Base-by-base conservation (phyloP, 805 yeast species). In the Vanderwaltozyma verrucispora region DNA sequence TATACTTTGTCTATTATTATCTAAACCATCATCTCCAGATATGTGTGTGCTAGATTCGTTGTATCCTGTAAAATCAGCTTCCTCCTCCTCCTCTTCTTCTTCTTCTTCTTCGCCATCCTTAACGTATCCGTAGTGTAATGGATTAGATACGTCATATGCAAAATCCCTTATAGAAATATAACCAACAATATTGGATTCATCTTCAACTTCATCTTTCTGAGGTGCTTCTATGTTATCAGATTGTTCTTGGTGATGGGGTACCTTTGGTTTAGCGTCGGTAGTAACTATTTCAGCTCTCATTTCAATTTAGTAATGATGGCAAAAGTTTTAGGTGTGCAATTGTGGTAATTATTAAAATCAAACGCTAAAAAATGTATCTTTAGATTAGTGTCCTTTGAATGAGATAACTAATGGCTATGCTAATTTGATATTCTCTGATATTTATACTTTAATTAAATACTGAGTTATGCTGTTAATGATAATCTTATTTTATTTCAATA, bases 131-230 rank as follows among this genome's bases (percentile, higher is more conserved):
- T 72, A 73, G 57, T 83, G 81, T 35, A 84, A 63, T 2, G 92
- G 88, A 45, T 84, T 77, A 21, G 68, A 60, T 13, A 64, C 68
- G 5, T 75, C 74, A 52, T 89, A 88, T 19, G 88, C 97, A 64
- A 75, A 89, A 60, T 89, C 97, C 44, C 77, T 75, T 15, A 85
- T 75, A 1, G 76, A 69, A 25, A 78, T 65, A 30, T 53, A 58
- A 2, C 65, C 64, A 15, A 36, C 33, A 2, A 29, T 28, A 3
- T 42, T 32, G 6, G 26, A 24, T 13, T 27, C 43, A 21, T 38
- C 41, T 12, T 32, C 27, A 12, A 24, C 23, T 13, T 21, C 29
- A 3, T 16, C 18, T 21, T n/a, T 6, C 9, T 9, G 14, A 16
- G 7, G 12, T 9, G 15, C 15, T 13, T 14, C 33, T 15, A 14